Evolutionary conservation across 768 basidiomycete genomes (phyloP), one percentile per base, ranked within the genome.

Genomic region (Dentipellis sp.): DNA sequence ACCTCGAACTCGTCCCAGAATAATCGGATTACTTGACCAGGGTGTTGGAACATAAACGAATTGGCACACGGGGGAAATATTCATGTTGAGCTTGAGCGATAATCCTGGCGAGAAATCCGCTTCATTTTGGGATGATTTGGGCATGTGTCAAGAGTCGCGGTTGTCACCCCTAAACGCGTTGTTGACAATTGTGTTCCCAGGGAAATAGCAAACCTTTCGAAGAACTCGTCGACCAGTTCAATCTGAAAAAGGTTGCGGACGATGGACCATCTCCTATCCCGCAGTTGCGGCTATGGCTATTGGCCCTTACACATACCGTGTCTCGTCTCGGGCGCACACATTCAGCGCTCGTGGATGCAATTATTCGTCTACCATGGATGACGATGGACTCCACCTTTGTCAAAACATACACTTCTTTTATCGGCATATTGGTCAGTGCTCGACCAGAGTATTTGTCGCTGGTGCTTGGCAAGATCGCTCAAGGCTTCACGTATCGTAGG

Each of bases 371-470:
- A 65, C 91, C 93, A 11, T 99, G 97, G 97, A 86, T 89, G 14
- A 89, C 84, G n/a, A 82, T 92, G 70, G 94, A 95, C 65, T 80
- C 80, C 35, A 72, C 75, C 36, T 89, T 95, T 61, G 93, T 94
- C 53, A 88, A 86, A 69, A 84, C 86, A 4, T 97, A 95, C 71
- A 87, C 86, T 34, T 79, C 87, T 37, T 97, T 97, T 67, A 81
- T 93, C 50, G 90, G 91, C 23, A 91, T 94, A 75, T 81, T 99
- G 40, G 80, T 95, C 62, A 92, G 89, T 59, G 91, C 95, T 21
- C 75, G 88, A 59, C 91, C 94, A 58, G 92, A 97, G 72, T 97
- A 95, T 70, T 78, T 95, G 35, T 86, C 86, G 21, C 77, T 88
- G 53, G 84, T 97, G 6, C 81, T 97, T 5, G 77, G 78, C 56